These are phyloP conservation scores for Gynostemma pentaphyllum DNA, from an alignment of 306 rosid genomes.

Conservation along the genomic window DNA sequence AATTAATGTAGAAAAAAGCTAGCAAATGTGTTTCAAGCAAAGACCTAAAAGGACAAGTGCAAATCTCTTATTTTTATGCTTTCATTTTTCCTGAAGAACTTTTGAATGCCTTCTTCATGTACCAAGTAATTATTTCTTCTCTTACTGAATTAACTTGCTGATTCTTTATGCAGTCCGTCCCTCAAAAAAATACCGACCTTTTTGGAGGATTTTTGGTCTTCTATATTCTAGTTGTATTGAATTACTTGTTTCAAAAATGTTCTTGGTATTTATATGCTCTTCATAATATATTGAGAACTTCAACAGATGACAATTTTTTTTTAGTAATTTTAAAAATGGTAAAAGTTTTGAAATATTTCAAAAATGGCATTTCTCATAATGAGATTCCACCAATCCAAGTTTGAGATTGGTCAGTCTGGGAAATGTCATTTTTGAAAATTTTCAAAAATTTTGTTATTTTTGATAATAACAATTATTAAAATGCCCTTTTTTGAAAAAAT, in stretches of 20 bases:
- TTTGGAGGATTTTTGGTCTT: conserved; percentile 8
- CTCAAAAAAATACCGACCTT: not conserved
- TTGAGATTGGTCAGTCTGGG: no score
- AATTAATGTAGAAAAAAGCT: not conserved
- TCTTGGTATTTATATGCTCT: not conserved
- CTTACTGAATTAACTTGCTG: not conserved
- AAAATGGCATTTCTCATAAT: no score
- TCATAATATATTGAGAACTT: no score
- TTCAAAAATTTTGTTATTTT: no score
- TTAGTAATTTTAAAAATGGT: no score
- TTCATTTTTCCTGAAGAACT: not conserved
- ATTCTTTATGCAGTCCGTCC: not conserved
- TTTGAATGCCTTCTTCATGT: not conserved
- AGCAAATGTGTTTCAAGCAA: not conserved
- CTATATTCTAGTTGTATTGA: conserved; percentile 5
- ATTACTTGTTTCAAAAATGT: not conserved
- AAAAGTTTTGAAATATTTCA: no score
- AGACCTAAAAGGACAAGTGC: not conserved
- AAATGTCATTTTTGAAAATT: no score
- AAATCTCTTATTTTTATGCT: not conserved
- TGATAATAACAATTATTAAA: no score
- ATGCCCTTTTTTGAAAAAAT: no score
- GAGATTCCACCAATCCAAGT: no score
- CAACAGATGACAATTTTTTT: no score
- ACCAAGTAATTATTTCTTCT: not conserved